Percentiles rank a stretch among this genome's conserved stretches.
Conservation (phyloP, 768 basidiomycete species). For the Filobasidium floriforme region DNA sequence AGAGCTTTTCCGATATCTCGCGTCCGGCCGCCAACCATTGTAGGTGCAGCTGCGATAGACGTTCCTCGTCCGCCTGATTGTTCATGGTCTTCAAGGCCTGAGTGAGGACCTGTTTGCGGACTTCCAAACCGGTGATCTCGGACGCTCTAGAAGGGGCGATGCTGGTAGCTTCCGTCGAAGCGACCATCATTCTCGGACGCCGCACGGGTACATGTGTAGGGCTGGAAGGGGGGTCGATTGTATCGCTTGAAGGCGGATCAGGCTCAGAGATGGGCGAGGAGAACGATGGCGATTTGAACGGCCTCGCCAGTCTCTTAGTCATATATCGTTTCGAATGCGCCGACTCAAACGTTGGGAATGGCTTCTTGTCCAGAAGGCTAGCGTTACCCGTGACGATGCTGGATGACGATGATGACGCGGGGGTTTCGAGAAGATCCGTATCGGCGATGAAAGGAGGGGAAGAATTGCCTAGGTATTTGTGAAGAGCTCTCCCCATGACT, state of each 20-base stretch:
- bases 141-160: not conserved
- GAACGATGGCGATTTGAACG: constrained; percentile 28
- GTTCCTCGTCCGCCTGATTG: constrained; percentile 32
- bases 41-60: constrained; percentile 25
- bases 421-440: not conserved
- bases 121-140: constrained; percentile 28
- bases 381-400: not conserved
- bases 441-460: not conserved
- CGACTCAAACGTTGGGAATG: not conserved
- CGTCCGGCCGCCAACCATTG: constrained; percentile 37
- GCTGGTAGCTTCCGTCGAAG: too few species aligned
- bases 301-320: constrained; percentile 15
- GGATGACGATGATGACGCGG: not conserved
- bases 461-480: not conserved
- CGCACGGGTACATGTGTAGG: not conserved
- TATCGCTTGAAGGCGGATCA: not conserved
- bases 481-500: not conserved
- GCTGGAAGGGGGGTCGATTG: not conserved
- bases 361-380: not conserved
- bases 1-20: constrained; percentile 36
- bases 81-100: constrained; percentile 30
- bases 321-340: constrained; percentile 2
- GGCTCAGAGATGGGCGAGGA: not conserved
- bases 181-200: not conserved
- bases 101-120: constrained; percentile 23